Evolutionary conservation across 352 stramenopile species (phyloP).

Genomic region (Globisporangium spiculum): DNA sequence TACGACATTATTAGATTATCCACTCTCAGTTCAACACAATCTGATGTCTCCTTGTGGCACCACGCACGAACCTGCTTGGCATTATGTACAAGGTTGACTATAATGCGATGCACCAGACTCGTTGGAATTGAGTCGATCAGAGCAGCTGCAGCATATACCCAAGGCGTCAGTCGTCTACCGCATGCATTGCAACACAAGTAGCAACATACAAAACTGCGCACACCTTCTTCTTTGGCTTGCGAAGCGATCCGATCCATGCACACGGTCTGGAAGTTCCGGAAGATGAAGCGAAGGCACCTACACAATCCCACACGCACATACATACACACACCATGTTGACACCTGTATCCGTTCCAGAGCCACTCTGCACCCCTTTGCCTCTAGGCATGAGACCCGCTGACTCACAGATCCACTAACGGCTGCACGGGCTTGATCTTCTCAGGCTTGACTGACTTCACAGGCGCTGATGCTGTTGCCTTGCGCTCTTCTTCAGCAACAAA

Average conservation of each 20-base stretch:
- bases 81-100: constrained; percentile 57
- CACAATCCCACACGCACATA: background rate
- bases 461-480: constrained; percentile 4
- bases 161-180: background rate
- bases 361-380: no score
- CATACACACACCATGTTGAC: background rate
- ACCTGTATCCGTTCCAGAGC: no score
- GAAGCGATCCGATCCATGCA: constrained; percentile 62
- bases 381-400: background rate
- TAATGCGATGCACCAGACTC: constrained; percentile 63
- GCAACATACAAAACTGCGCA: background rate
- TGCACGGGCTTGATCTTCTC: constrained; percentile 36
- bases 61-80: constrained; percentile 38
- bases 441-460: constrained; percentile 15
- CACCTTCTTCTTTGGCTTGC: constrained; percentile 64
- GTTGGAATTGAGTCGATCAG: constrained; percentile 65
- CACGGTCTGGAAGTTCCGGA: constrained; percentile 65
- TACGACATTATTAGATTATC: background rate
- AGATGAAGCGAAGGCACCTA: constrained; percentile 61
- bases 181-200: background rate
- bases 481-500: constrained; percentile 14
- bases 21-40: background rate
- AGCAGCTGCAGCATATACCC: constrained; percentile 24
- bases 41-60: background rate
- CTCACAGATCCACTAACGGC: constrained; percentile 60